Conservation (phyloP, 2,329 filamentous ascomycete genomes). For the Orbilia quercus region DNA sequence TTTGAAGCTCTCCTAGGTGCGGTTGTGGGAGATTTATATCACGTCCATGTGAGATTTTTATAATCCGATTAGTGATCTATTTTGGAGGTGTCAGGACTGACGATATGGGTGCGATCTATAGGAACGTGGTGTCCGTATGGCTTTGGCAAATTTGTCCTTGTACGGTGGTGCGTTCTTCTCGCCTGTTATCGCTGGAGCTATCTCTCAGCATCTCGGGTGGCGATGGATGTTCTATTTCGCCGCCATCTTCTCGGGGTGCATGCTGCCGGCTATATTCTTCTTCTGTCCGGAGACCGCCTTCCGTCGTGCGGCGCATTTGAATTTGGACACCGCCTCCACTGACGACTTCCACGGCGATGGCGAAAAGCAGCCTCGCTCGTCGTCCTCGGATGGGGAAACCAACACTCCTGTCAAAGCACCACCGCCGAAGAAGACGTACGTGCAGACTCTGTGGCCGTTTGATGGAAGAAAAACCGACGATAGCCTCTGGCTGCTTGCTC, state of each 20-base stretch:
- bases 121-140: conserved; percentile 86
- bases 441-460: conserved; percentile 74
- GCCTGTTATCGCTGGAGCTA: conserved; percentile 89
- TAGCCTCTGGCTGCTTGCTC: conserved; percentile 72
- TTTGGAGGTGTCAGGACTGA: background rate
- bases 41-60: conserved; percentile 72
- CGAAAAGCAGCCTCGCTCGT: conserved; percentile 43
- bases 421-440: conserved; percentile 63
- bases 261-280: conserved; percentile 77
- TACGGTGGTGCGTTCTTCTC: conserved; percentile 81
- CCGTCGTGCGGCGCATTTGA: conserved; percentile 73
- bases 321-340: conserved; percentile 73
- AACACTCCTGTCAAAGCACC: conserved; percentile 10
- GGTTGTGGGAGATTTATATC: conserved; percentile 88
- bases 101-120: conserved; percentile 61
- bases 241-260: conserved; percentile 79
- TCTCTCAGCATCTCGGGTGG: conserved; percentile 81
- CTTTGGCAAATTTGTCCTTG: conserved; percentile 76
- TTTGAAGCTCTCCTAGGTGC: conserved; percentile 92
- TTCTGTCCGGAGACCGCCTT: conserved; percentile 88
- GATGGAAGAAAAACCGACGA: conserved; percentile 85
- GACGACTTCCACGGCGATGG: conserved; percentile 52
- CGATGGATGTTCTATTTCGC: conserved; percentile 89
- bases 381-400: conserved; percentile 41
- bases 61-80: background rate